Conservation (phyloP, 768 basidiomycete genomes). For the Pleurotus salmoneostramineus region DNA sequence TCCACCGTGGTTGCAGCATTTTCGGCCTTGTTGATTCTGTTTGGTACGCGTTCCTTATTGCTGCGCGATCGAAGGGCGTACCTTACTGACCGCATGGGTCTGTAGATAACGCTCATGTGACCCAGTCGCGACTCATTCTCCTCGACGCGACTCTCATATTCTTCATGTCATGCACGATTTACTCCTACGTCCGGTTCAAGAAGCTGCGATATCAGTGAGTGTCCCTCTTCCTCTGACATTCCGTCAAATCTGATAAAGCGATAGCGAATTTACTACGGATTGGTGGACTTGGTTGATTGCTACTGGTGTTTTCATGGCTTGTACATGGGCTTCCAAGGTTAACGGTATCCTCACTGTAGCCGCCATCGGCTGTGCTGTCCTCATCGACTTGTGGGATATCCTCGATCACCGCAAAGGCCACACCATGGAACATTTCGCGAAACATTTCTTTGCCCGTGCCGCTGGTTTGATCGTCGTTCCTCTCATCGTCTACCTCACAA, state of each 20-base stretch:
- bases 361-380: slow-evolving; percentile 85
- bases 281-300: slow-evolving; percentile 96
- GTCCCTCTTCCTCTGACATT: background rate
- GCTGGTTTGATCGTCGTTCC: slow-evolving; percentile 87
- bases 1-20: slow-evolving; percentile 89
- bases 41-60: slow-evolving; percentile 57
- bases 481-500: slow-evolving; percentile 84
- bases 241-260: slow-evolving; percentile 7
- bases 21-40: slow-evolving; percentile 79
- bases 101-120: slow-evolving; percentile 91
- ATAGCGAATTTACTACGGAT: slow-evolving; percentile 77
- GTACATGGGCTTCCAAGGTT: slow-evolving; percentile 97
- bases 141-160: slow-evolving; percentile 93
- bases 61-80: background rate
- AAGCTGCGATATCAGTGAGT: slow-evolving; percentile 86
- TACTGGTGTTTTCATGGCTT: slow-evolving; percentile 92
- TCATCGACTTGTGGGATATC: slow-evolving; percentile 93
- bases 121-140: slow-evolving; percentile 95
- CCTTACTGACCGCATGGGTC: background rate
- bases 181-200: slow-evolving; percentile 90
- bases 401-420: slow-evolving; percentile 80
- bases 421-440: slow-evolving; percentile 83
- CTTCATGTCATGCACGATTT: slow-evolving; percentile 93
- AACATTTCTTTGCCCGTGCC: slow-evolving; percentile 84
- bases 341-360: slow-evolving; percentile 91